Evolutionary conservation across 2,329 filamentous ascomycete genomes (phyloP).

Genomic region (Cytospora mali): DNA sequence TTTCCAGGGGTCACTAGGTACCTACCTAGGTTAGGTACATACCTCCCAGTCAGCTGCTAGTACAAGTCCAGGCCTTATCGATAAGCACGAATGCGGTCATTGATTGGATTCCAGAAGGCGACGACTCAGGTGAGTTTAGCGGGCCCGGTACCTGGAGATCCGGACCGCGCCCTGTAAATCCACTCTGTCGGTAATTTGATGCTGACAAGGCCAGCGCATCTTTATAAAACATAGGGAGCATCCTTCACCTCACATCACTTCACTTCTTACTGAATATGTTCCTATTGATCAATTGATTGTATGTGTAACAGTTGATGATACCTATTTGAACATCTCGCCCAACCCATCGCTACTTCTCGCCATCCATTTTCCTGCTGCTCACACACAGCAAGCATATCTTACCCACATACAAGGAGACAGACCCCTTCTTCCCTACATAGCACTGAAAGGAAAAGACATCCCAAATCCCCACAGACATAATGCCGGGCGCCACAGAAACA

Average conservation of each 20-base stretch:
- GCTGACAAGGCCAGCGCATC: background rate
- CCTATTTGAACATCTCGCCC: background rate
- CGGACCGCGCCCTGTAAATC: background rate
- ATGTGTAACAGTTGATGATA: background rate
- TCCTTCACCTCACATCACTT: background rate
- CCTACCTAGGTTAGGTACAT: background rate
- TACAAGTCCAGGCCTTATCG: slow-evolving; percentile 11
- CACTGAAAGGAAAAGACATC: too few relatives aligned
- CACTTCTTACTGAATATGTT: background rate
- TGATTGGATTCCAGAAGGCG: background rate
- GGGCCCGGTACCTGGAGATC: slow-evolving; percentile 1
- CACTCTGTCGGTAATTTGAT: slow-evolving; percentile 2
- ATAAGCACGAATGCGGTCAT: slow-evolving; percentile 2
- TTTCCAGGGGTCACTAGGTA: background rate
- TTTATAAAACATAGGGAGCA: background rate
- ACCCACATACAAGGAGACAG: background rate
- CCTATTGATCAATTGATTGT: background rate
- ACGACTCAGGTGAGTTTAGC: slow-evolving; percentile 19
- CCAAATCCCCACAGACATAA: background rate
- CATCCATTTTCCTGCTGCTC: background rate
- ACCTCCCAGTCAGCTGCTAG: background rate
- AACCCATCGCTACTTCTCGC: background rate
- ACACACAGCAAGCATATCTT: background rate
- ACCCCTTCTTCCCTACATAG: background rate
- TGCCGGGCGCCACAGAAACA: background rate